These are phyloP conservation scores for Collybia sp. DNA, from an alignment of 768 basidiomycete species.

Conservation along the genomic window DNA sequence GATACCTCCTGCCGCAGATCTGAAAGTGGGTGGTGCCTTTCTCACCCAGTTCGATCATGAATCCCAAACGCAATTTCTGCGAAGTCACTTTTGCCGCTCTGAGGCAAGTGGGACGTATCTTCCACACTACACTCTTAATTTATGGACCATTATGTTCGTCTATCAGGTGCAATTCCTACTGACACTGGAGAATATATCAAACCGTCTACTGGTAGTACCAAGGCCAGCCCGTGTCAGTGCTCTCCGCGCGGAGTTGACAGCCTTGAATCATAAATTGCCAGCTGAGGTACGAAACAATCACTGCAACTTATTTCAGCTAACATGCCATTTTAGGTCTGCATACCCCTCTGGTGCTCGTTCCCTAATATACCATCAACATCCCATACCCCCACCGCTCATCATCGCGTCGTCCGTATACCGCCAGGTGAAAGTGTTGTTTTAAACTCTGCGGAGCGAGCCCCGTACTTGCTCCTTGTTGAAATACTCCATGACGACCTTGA, in stretches of 20 bases:
- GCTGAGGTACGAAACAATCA: slow-evolving; percentile 64
- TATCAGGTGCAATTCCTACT: slow-evolving; percentile 80
- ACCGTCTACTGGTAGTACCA: slow-evolving; percentile 86
- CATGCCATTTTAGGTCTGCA: slow-evolving; percentile 54
- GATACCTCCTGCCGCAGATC: slow-evolving; percentile 30
- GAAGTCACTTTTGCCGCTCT: slow-evolving; percentile 85
- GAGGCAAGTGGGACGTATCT: slow-evolving; percentile 60
- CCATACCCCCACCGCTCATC: slow-evolving; percentile 62
- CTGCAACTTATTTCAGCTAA: slow-evolving; percentile 1
- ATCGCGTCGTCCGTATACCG: slow-evolving; percentile 94
- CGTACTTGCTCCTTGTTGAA: slow-evolving; percentile 90
- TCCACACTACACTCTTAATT: slow-evolving; percentile 1
- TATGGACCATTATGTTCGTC: slow-evolving; percentile 7
- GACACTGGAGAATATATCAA: slow-evolving; percentile 87
- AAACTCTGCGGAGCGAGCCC: slow-evolving; percentile 95
- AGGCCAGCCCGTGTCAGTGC: slow-evolving; percentile 94
- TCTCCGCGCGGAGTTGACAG: slow-evolving; percentile 92
- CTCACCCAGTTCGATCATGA: slow-evolving; percentile 63
- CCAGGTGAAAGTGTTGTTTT: slow-evolving; percentile 97
- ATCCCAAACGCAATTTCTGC: slow-evolving; percentile 68
- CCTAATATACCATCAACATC: slow-evolving; percentile 46
- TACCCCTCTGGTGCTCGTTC: slow-evolving; percentile 84
- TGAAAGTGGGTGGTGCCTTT: slow-evolving; percentile 35
- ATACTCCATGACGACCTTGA: slow-evolving; percentile 87
- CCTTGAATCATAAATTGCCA: slow-evolving; percentile 92